Evolutionary conservation across 106 monocot genomes (phyloP).

Genomic region (Dactylorhiza incarnata): DNA sequence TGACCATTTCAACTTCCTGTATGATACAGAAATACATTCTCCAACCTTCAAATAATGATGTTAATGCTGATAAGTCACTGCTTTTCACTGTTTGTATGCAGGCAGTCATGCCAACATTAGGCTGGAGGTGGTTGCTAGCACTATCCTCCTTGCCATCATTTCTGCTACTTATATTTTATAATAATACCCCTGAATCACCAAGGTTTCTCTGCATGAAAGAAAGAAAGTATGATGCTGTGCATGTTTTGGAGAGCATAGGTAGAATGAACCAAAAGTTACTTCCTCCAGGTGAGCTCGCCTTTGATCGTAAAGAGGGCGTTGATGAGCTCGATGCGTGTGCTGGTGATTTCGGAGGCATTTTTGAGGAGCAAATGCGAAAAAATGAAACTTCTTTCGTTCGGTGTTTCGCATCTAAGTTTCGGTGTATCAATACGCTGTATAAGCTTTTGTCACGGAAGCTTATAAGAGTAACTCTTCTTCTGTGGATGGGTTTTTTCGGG

Average conservation of each 20-base stretch:
- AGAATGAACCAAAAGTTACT: slow-evolving; percentile 38
- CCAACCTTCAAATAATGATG: neutral
- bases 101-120: slow-evolving; percentile 63
- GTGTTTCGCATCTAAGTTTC: slow-evolving; percentile 13
- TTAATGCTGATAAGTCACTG: neutral
- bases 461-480: slow-evolving; percentile 55
- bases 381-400: neutral
- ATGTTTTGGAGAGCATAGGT: slow-evolving; percentile 48
- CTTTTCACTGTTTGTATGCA: slow-evolving; percentile 11
- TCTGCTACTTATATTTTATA: slow-evolving; percentile 64
- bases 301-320: slow-evolving; percentile 12
- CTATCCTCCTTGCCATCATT: slow-evolving; percentile 68
- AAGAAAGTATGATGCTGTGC: slow-evolving; percentile 38
- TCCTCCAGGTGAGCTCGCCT: slow-evolving; percentile 48
- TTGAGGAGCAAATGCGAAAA: slow-evolving; percentile 18
- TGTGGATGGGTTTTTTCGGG: slow-evolving; percentile 69
- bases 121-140: slow-evolving; percentile 84
- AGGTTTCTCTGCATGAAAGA: slow-evolving; percentile 75
- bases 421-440: slow-evolving; percentile 24
- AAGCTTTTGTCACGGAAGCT: slow-evolving; percentile 43
- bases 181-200: slow-evolving; percentile 59
- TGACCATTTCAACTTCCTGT: neutral
- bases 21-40: neutral
- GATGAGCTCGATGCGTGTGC: slow-evolving; percentile 18
- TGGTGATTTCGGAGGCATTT: slow-evolving; percentile 23